These are phyloP conservation scores for Nemophila menziesii DNA, from an alignment of 257 asterid species.

Conservation along the genomic window DNA sequence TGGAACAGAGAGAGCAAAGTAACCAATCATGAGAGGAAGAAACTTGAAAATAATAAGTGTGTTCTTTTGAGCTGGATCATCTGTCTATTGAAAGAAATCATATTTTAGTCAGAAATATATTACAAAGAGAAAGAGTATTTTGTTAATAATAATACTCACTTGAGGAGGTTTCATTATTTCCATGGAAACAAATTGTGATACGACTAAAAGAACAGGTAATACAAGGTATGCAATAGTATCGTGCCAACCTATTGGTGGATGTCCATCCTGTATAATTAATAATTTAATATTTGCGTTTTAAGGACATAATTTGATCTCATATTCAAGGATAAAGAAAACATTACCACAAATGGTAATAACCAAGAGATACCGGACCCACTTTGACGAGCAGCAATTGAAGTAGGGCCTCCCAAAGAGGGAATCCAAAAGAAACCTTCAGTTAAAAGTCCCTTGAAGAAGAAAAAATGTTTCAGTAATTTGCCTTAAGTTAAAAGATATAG, in stretches of 20 bases:
- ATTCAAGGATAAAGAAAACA: constrained; percentile 11
- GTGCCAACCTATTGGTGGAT: constrained; percentile 96
- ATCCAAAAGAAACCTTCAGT: constrained; percentile 99
- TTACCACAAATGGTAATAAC: constrained; percentile 95
- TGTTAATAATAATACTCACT: constrained; percentile 52
- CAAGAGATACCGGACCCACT: constrained; percentile 97
- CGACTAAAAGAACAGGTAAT: constrained; percentile 79
- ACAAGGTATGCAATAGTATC: constrained; percentile 96
- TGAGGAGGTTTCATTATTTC: constrained; percentile 99
- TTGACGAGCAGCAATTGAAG: constrained; percentile 96
- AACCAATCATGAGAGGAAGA: constrained; percentile 99
- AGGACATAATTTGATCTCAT: too few relatives aligned
- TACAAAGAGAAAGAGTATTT: too few relatives aligned
- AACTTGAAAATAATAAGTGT: constrained; percentile 82
- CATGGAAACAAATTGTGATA: constrained; percentile 87
- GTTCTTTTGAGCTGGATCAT: constrained; percentile 96
- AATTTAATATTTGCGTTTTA: constrained; percentile 6
- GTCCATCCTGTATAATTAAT: constrained; percentile 71
- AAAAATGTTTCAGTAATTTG: too few relatives aligned
- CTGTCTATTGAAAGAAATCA: constrained; percentile 55
- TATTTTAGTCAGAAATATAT: too few relatives aligned
- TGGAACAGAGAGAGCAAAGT: constrained; percentile 96
- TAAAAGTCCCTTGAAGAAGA: constrained; percentile 92
- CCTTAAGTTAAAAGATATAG: constrained; percentile 13
- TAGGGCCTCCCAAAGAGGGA: constrained; percentile 99